phyloP scores from a whole-genome alignment of 768 basidiomycete species.

The Lactarius vividus region DNA sequence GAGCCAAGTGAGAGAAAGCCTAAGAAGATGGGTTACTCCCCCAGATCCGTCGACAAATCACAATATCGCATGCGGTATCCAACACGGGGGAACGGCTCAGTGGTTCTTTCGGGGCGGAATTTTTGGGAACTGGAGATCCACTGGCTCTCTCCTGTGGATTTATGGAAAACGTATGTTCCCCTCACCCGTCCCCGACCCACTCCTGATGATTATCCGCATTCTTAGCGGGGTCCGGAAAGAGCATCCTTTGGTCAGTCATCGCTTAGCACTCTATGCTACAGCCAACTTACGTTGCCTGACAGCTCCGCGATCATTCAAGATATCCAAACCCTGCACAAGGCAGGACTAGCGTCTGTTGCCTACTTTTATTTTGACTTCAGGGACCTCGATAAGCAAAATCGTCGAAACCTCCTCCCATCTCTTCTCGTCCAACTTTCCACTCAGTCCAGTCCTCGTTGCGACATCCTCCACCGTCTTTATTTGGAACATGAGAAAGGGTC shows the following conservation, averaged over 20 bases:
- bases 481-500: neutral
- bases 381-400: neutral
- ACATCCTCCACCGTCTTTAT: neutral
- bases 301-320: neutral
- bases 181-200: neutral
- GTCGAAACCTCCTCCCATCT: neutral
- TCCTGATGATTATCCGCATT: neutral
- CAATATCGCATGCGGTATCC: neutral
- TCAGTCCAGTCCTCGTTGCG: neutral
- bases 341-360: neutral
- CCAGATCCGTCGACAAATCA: conserved; percentile 2
- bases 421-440: neutral
- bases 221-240: neutral
- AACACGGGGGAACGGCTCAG: neutral
- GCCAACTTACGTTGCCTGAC: neutral
- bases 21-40: neutral
- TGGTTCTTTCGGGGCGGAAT: neutral
- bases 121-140: neutral
- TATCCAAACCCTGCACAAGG: neutral
- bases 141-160: neutral
- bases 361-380: neutral
- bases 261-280: neutral
- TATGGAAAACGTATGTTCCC: neutral
- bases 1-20: neutral
- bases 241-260: neutral